Conservation (phyloP, 2,329 filamentous ascomycete species). For the Scytalidium lignicola region DNA sequence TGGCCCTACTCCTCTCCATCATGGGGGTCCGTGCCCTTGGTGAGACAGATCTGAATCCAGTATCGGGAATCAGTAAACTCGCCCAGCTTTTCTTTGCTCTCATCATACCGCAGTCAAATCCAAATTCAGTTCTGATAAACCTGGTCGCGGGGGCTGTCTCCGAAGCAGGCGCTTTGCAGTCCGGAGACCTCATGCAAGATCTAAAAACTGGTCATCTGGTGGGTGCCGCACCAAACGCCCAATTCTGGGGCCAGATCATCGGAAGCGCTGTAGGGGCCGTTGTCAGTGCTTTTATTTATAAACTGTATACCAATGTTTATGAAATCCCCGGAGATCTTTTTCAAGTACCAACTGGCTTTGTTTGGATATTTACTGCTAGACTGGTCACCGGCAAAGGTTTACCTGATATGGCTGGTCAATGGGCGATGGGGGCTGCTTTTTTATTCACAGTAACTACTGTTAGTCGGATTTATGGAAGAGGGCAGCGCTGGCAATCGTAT, state of each 20-base stretch:
- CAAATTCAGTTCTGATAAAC: slow-evolving; percentile 90
- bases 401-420: slow-evolving; percentile 76
- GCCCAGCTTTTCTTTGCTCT: slow-evolving; percentile 94
- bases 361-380: slow-evolving; percentile 95
- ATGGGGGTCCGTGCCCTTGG: slow-evolving; percentile 66
- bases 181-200: slow-evolving; percentile 94
- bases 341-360: slow-evolving; percentile 88
- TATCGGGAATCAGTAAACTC: slow-evolving; percentile 93
- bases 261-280: slow-evolving; percentile 82
- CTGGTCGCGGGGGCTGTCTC: slow-evolving; percentile 87
- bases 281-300: slow-evolving; percentile 81
- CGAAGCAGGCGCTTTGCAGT: slow-evolving; percentile 82
- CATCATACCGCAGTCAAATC: slow-evolving; percentile 73
- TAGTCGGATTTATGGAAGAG: slow-evolving; percentile 52
- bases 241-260: slow-evolving; percentile 95
- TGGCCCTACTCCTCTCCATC: slow-evolving; percentile 76
- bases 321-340: slow-evolving; percentile 83
- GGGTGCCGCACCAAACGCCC: slow-evolving; percentile 85
- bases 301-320: slow-evolving; percentile 86
- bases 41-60: slow-evolving; percentile 92
- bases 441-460: slow-evolving; percentile 70
- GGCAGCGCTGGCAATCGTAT: slow-evolving; percentile 63
- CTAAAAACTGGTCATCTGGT: slow-evolving; percentile 93
- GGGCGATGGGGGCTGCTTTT: slow-evolving; percentile 67
- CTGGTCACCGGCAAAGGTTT: slow-evolving; percentile 88